phyloP scores from a whole-genome alignment of 2,329 filamentous ascomycete genomes.

The Zymoseptoria crescenta region DNA sequence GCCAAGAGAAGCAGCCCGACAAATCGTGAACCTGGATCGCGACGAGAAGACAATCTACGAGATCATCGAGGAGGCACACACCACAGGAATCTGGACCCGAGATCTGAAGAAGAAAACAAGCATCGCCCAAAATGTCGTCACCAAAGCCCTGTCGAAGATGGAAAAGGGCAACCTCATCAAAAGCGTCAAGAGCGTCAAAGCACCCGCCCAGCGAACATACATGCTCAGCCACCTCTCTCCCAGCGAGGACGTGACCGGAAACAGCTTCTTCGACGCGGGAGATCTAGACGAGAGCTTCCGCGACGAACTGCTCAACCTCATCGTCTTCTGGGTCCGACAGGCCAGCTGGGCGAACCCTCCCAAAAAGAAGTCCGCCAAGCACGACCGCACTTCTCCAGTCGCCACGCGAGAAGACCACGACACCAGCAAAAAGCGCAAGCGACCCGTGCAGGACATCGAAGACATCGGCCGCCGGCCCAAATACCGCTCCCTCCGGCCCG shows the following conservation, averaged over 20 bases:
- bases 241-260: slow-evolving; percentile 83
- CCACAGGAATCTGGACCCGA: slow-evolving; percentile 85
- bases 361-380: slow-evolving; percentile 19
- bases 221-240: slow-evolving; percentile 80
- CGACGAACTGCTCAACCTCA: slow-evolving; percentile 61
- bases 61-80: slow-evolving; percentile 76
- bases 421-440: slow-evolving; percentile 23
- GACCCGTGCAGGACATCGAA: slow-evolving; percentile 23
- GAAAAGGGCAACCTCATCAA: slow-evolving; percentile 76
- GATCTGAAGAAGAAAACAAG: slow-evolving; percentile 65
- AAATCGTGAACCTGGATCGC: slow-evolving; percentile 42
- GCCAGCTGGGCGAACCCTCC: slow-evolving; percentile 59
- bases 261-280: slow-evolving; percentile 89
- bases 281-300: slow-evolving; percentile 87
- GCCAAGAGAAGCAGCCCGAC: slow-evolving; percentile 21
- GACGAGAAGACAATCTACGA: slow-evolving; percentile 83
- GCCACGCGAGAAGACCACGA: slow-evolving; percentile 7
- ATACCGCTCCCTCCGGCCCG: slow-evolving; percentile 14
- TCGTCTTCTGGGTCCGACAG: slow-evolving; percentile 65
- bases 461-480: slow-evolving; percentile 20
- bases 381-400: slow-evolving; percentile 1
- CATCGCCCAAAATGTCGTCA: slow-evolving; percentile 77
- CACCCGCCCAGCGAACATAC: slow-evolving; percentile 89
- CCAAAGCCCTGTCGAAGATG: slow-evolving; percentile 74
- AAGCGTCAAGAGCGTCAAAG: slow-evolving; percentile 84